Base-by-base conservation (phyloP, 108 stramenopile species). In the Cyclotella kingstonii region DNA sequence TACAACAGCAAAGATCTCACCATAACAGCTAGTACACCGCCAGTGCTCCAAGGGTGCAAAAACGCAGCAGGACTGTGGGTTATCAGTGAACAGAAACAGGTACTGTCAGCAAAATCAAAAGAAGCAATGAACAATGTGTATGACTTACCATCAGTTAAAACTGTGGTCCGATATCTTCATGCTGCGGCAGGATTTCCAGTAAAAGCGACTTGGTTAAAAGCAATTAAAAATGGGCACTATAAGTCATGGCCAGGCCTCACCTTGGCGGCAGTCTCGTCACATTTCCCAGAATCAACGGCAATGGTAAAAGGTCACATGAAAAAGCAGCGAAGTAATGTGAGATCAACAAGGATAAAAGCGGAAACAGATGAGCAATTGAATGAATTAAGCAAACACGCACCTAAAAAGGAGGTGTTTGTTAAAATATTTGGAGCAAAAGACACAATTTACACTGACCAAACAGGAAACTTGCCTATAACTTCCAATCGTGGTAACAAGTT, bases 241-340 rank as follows among this genome's bases (percentile, higher is more conserved):
- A 69, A 34, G 23, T 46, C 21, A 0, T 76, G 48, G 29, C 75
- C 76, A 10, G 29, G 36, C 3, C 45, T 46, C 15, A 46, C 45
- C 10, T 18, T 23, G 5, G 2, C 1, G 2, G 23, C 19, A 10
- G 45, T 29, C 59, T 3, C 33, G 34, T 12, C 14, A 34, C 27
- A 54, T 35, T 54, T 27, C 5, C 54, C 31, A 15, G 5, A 54
- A 54, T 27, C 33, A 5, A 34, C 5, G 1, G 22, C 41, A 71
- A 38, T n/a, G 6, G 25, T 17, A 26, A 77, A 77, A 66, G 76
- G 76, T n/a, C 69, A 77, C 58, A 21, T 70, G 31, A 58, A 66
- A 4, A 61, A 71, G 26, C 31, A 41, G 18, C 47, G 57, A 26
- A 7, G 59, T 30, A 54, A 54, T 30, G 44, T 70, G 2, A 34